Evolutionary conservation across 2,329 filamentous ascomycete genomes (phyloP), one percentile per base, ranked within the genome.

Genomic region (Sporothrix dimorphospora): DNA sequence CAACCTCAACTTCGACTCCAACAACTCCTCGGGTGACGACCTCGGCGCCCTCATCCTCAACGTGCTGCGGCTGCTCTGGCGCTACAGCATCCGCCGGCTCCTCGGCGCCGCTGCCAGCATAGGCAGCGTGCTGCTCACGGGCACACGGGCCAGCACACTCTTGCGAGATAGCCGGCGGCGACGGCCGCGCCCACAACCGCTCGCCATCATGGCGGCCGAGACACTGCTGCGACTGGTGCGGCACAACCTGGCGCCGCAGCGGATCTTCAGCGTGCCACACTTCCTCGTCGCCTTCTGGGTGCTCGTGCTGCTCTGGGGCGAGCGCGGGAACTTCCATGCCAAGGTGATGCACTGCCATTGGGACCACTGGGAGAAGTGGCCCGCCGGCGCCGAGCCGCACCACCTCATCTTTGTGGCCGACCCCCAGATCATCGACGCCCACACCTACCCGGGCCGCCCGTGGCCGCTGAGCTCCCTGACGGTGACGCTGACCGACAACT

Each of bases 291-390:
- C 88, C 14, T 73, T 94, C 61, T 99, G 96, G 95, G 77, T 94
- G 53, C 80, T 93, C 27, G 86, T 92, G 24, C 78, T 99, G 74
- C 88, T 96, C 75, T 96, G 93, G 89, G 94, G 95, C 1, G 96
- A 99, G 83, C 86, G 92, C 73, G 92, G 88, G 81, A 87, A 91
- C 47, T 98, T 97, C 80, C 85, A 87, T 70, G 88, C 88, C 75
- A 90, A 88, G 73, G 88, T 97, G 19, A 84, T 87, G 71, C 85
- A 83, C 69, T 99, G 96, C 81, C 83, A 88, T 71, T 99, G 96
- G 96, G 86, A 88, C 47, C 88, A 87, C 53, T 99, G 96, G 96
- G 96, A 99, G 84, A 87, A 89, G 81, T 99, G 96, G 94, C 93
- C 94, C 70, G 82, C 87, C 77, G 89, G 87, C 76, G 91, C 94